Percentiles rank a stretch among this genome's conserved stretches.
phyloP scores from a whole-genome alignment of 371 early-diverging fungal species.

The Rhizopus delemar region DNA sequence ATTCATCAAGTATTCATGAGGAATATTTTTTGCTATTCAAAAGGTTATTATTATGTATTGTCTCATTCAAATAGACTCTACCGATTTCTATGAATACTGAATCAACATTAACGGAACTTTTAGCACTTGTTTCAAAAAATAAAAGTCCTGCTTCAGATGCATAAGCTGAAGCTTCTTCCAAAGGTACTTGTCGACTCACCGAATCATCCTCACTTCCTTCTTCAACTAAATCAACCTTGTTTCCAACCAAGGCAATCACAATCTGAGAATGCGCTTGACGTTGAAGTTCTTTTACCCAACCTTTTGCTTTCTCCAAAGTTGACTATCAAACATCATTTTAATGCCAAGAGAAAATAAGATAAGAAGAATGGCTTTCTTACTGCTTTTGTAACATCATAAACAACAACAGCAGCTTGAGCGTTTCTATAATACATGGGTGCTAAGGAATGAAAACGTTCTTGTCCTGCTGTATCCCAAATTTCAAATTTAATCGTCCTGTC shows the following conservation, averaged over 20 bases:
- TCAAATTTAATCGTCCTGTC: slow-evolving; percentile 78
- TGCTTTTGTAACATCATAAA: slow-evolving; percentile 92
- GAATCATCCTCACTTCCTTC: slow-evolving; percentile 39
- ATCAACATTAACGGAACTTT: slow-evolving; percentile 75
- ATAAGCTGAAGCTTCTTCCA: slow-evolving; percentile 79
- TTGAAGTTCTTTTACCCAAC: slow-evolving; percentile 98
- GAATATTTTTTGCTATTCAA: slow-evolving; percentile 35
- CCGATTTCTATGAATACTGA: slow-evolving; percentile 71
- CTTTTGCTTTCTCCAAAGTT: slow-evolving; percentile 95
- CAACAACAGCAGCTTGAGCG: slow-evolving; percentile 93
- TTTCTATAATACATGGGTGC: slow-evolving; percentile 99
- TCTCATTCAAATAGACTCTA: slow-evolving; percentile 13
- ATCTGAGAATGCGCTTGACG: slow-evolving; percentile 93
- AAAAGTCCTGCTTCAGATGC: slow-evolving; percentile 78
- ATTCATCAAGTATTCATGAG: slow-evolving; percentile 32
- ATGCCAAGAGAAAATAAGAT: too few relatives aligned
- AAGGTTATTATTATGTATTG: neutral
- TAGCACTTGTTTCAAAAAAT: slow-evolving; percentile 87
- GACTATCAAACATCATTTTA: slow-evolving; percentile 45
- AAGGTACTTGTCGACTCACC: slow-evolving; percentile 62
- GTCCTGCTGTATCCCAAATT: slow-evolving; percentile 96
- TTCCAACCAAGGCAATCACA: slow-evolving; percentile 96
- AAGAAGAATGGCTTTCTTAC: slow-evolving; percentile 29
- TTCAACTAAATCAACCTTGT: slow-evolving; percentile 83
- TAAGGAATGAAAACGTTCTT: slow-evolving; percentile 88